These are phyloP conservation scores for Sparassis latifolia DNA, from an alignment of 1,284 basidiomycete species.

Conservation along the genomic window DNA sequence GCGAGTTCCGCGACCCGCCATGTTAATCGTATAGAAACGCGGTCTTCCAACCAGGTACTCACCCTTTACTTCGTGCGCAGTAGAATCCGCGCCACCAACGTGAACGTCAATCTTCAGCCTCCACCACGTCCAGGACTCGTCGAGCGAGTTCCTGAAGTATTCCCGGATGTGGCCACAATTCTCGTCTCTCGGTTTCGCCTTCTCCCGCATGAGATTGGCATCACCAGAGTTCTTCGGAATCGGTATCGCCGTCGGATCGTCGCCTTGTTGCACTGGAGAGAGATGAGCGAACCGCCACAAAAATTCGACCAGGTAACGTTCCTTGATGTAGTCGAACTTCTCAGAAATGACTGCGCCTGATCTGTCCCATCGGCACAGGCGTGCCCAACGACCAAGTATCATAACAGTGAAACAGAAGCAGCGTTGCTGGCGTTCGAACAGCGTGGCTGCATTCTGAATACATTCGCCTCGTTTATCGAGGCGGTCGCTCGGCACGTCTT, in stretches of 20 bases:
- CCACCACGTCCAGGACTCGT: not conserved
- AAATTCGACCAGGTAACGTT: constrained; percentile 1
- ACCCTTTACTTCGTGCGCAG: not conserved
- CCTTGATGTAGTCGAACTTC: constrained; percentile 7
- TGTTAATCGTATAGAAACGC: not conserved
- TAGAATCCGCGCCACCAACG: not conserved
- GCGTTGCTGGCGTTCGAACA: constrained; percentile 7
- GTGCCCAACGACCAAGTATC: constrained; percentile 7
- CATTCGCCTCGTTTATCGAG: constrained; percentile 3
- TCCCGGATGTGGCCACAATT: not conserved
- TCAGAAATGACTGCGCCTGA: constrained; percentile 5
- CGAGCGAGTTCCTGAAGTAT: constrained; percentile 2
- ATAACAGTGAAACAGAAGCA: not conserved
- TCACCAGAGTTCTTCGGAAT: not conserved
- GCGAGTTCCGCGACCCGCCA: not conserved
- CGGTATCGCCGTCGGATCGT: not conserved
- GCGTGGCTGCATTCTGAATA: constrained; percentile 3
- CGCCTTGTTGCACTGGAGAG: too few species aligned
- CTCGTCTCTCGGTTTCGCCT: not conserved
- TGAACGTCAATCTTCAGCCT: constrained; percentile 1
- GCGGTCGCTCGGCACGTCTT: not conserved
- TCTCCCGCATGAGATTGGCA: not conserved
- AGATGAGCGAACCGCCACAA: too few species aligned
- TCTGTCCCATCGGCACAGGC: constrained; percentile 8
- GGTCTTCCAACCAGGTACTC: constrained; percentile 6